These are phyloP conservation scores for Colletotrichum salicis DNA, from an alignment of 2,329 filamentous ascomycete genomes.

Conservation along the genomic window DNA sequence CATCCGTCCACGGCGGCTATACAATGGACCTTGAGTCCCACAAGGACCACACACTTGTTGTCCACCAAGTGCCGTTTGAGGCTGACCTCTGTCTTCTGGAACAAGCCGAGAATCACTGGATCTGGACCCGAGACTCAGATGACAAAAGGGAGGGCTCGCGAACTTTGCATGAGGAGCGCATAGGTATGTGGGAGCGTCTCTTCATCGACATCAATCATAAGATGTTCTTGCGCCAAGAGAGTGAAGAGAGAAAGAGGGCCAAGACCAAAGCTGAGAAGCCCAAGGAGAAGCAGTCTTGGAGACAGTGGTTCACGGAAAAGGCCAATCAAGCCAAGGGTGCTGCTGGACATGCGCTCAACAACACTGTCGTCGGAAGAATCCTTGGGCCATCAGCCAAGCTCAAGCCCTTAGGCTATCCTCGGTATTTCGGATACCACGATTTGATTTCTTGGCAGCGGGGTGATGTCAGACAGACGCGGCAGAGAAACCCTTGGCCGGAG, in stretches of 20 bases:
- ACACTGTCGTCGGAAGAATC: conserved; percentile 8
- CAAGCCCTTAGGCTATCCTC: background rate
- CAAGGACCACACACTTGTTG: conserved; percentile 10
- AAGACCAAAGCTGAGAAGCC: background rate
- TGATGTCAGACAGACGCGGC: conserved; percentile 1
- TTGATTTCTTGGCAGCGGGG: conserved; percentile 33
- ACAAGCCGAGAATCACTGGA: conserved; percentile 24
- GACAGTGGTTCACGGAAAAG: background rate
- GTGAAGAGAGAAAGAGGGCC: background rate
- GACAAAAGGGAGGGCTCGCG: background rate
- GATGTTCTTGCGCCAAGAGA: conserved; percentile 15
- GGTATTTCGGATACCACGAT: conserved; percentile 33
- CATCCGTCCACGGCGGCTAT: conserved; percentile 10
- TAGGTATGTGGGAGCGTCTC: conserved; percentile 39
- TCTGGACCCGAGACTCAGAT: conserved; percentile 11
- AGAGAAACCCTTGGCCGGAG: background rate
- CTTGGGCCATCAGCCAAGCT: background rate
- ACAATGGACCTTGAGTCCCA: background rate
- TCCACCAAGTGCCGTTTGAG: conserved; percentile 34
- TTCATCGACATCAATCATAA: conserved; percentile 36
- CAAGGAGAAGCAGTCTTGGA: background rate
- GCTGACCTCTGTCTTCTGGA: conserved; percentile 32
- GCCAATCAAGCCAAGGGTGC: background rate
- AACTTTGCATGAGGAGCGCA: conserved; percentile 33
- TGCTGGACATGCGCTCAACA: background rate